Evolutionary conservation across 306 rosid species (phyloP).

Genomic region (Quillaja saponaria): DNA sequence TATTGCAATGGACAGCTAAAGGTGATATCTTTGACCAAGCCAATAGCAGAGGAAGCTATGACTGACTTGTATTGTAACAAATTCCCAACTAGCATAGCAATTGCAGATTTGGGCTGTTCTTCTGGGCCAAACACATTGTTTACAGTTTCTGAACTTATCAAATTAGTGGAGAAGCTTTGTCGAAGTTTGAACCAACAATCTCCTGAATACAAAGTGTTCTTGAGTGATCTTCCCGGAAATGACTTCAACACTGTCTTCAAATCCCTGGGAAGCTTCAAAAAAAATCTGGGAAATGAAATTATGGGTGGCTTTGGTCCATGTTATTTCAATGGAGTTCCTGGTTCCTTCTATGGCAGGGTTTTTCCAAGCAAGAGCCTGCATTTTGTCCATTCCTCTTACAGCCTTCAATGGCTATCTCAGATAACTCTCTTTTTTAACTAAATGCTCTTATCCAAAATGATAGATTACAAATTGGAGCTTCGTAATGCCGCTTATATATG

Average conservation of each 20-base stretch:
- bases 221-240: conserved; percentile 55
- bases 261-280: conserved; percentile 37
- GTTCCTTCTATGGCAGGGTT: conserved; percentile 61
- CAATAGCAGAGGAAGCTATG: conserved; percentile 47
- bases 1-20: conserved; percentile 31
- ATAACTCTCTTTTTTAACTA: conserved; percentile 17
- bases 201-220: conserved; percentile 40
- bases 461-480: no score
- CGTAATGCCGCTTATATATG: no score
- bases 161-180: conserved; percentile 37
- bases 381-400: conserved; percentile 52
- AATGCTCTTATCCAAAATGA: no score
- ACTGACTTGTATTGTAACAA: conserved; percentile 14
- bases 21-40: conserved; percentile 44
- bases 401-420: conserved; percentile 59
- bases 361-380: conserved; percentile 44
- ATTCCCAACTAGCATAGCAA: conserved; percentile 15
- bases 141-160: conserved; percentile 37
- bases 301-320: conserved; percentile 30
- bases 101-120: conserved; percentile 67
- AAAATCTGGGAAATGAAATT: conserved; percentile 27
- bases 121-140: conserved; percentile 56
- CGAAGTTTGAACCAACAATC: conserved; percentile 21
- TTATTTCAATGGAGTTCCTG: conserved; percentile 49
- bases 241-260: conserved; percentile 55